Conservation (phyloP, 2,329 filamentous ascomycete genomes). For the Aspergillus spinulosporus region DNA sequence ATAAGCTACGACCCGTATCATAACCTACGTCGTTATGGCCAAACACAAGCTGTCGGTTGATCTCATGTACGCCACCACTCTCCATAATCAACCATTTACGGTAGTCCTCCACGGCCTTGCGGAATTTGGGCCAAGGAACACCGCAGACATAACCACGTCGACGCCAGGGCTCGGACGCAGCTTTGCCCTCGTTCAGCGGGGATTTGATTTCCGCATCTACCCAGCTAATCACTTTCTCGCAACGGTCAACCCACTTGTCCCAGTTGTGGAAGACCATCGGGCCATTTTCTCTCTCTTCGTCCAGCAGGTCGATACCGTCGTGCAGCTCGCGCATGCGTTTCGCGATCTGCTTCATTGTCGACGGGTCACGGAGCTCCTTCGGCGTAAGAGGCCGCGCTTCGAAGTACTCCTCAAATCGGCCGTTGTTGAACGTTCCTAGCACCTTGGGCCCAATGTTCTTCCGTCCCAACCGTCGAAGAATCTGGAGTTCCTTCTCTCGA, state of each 20-base stretch:
- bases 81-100: constrained; percentile 67
- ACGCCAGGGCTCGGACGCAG: constrained; percentile 61
- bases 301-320: constrained; percentile 83
- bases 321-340: constrained; percentile 97
- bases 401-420: constrained; percentile 93
- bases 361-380: constrained; percentile 72
- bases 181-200: constrained; percentile 45
- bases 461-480: constrained; percentile 78
- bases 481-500: constrained; percentile 81
- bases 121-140: constrained; percentile 77
- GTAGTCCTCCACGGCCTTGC: constrained; percentile 72
- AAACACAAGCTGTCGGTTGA: constrained; percentile 80
- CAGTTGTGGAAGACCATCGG: constrained; percentile 89
- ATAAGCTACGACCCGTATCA: background rate
- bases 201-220: constrained; percentile 60
- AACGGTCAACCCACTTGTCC: constrained; percentile 81
- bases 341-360: constrained; percentile 87
- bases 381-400: constrained; percentile 78
- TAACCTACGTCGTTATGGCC: constrained; percentile 89
- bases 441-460: constrained; percentile 92
- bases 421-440: constrained; percentile 89
- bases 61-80: constrained; percentile 65
- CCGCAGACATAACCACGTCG: constrained; percentile 76
- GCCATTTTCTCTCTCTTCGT: constrained; percentile 73
- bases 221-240: constrained; percentile 54